phyloP scores from a whole-genome alignment of 208 protist genomes.

The Wallacemonas sp. region DNA sequence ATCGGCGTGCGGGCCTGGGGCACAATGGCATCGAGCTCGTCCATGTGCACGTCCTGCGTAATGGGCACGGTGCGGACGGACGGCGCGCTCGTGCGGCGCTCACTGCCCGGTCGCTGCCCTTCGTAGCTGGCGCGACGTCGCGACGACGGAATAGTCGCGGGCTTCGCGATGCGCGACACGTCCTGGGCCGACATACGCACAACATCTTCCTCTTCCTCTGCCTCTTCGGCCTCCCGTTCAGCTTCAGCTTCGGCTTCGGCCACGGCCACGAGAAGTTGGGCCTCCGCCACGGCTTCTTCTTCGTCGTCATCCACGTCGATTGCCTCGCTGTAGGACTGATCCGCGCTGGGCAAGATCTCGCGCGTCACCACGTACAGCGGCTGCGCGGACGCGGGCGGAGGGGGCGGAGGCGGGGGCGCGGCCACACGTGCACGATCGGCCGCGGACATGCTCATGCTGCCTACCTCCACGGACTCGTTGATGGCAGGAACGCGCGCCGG shows the following conservation, averaged over 20 bases:
- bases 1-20: background rate
- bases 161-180: too few species aligned
- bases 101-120: background rate
- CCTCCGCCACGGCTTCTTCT: background rate
- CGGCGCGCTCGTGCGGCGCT: slow-evolving; percentile 2
- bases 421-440: too few species aligned
- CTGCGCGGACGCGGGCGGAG: background rate
- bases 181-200: too few species aligned
- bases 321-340: background rate
- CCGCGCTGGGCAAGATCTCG: background rate
- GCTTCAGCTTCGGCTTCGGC: too few species aligned
- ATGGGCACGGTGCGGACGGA: slow-evolving; percentile 1
- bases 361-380: slow-evolving; percentile 3
- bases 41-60: slow-evolving; percentile 2
- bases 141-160: too few species aligned
- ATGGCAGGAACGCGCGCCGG: slow-evolving; percentile 9
- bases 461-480: slow-evolving; percentile 16
- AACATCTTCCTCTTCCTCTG: too few species aligned
- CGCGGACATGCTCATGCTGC: too few species aligned
- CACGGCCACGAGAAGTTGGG: too few species aligned
- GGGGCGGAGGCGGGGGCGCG: background rate
- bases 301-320: background rate
- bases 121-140: background rate
- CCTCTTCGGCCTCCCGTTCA: too few species aligned
- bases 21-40: slow-evolving; percentile 12